Evolutionary conservation across 2,329 filamentous ascomycete species (phyloP).

Genomic region (Tolypocladium sp.): DNA sequence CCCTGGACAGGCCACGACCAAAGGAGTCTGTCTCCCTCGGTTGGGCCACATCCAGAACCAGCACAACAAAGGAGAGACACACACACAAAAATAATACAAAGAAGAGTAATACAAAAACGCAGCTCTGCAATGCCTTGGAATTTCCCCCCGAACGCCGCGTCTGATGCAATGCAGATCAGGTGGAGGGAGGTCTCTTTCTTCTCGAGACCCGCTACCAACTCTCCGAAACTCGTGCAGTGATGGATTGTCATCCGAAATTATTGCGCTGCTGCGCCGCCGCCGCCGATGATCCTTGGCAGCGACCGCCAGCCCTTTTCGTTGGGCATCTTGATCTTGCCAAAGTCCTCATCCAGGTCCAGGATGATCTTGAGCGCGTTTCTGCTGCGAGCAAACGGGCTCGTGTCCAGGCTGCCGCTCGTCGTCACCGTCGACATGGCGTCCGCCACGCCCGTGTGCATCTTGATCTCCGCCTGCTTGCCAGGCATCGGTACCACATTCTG

Average conservation of each 20-base stretch:
- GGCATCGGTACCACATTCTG: slow-evolving; percentile 70
- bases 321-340: slow-evolving; percentile 63
- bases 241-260: slow-evolving; percentile 4
- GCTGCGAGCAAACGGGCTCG: slow-evolving; percentile 50
- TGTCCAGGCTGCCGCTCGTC: slow-evolving; percentile 19
- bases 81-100: not conserved
- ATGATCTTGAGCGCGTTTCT: slow-evolving; percentile 93
- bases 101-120: not conserved
- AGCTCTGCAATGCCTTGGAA: slow-evolving; percentile 2
- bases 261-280: slow-evolving; percentile 12
- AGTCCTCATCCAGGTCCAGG: slow-evolving; percentile 86
- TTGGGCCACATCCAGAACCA: not conserved
- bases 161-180: slow-evolving; percentile 7
- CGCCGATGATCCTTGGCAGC: slow-evolving; percentile 40
- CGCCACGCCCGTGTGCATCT: slow-evolving; percentile 47
- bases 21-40: not conserved
- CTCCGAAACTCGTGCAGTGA: not conserved
- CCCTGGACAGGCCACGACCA: not conserved
- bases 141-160: slow-evolving; percentile 8
- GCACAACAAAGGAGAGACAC: not conserved
- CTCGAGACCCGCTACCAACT: not conserved
- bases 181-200: not conserved
- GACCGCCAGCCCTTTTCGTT: slow-evolving; percentile 43
- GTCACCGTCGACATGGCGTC: slow-evolving; percentile 46
- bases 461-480: slow-evolving; percentile 45